Percentiles rank a stretch among this genome's conserved stretches.
Conservation (phyloP, 257 asterid genomes). For the Fraxinus pennsylvanica region DNA sequence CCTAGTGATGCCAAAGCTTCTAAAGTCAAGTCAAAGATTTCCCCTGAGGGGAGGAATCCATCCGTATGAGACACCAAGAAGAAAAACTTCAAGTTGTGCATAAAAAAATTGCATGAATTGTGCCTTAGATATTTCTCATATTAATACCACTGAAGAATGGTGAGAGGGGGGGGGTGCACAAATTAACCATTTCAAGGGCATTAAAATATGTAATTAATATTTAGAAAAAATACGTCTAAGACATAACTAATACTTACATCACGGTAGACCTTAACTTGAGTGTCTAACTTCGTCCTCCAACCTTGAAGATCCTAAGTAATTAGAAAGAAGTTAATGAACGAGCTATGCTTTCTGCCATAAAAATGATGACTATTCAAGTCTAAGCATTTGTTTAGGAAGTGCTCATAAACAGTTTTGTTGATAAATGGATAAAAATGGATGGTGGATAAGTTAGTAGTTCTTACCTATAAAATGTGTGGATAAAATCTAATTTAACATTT, state of each 20-base stretch:
- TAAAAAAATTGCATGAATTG: neutral
- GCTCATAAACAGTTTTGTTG: too few species aligned
- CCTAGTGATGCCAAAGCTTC: neutral
- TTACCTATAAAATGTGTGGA: too few species aligned
- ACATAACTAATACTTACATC: constrained; percentile 48
- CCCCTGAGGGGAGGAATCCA: neutral
- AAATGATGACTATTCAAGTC: neutral
- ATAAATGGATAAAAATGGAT: too few species aligned
- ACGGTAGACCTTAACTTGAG: constrained; percentile 79
- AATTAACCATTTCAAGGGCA: constrained; percentile 7
- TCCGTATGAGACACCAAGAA: neutral
- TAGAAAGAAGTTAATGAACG: neutral
- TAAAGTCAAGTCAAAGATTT: neutral
- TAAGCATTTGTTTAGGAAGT: too few species aligned
- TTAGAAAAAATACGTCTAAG: neutral
- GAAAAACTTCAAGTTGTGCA: neutral
- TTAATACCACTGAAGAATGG: neutral
- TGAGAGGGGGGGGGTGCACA: neutral
- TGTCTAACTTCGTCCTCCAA: constrained; percentile 85
- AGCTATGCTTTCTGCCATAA: neutral
- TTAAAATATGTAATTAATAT: neutral
- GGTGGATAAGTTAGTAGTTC: too few species aligned
- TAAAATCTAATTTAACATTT: too few species aligned
- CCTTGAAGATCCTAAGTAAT: constrained; percentile 69
- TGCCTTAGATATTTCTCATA: neutral